phyloP scores from a whole-genome alignment of 768 basidiomycete species.

The Rhizopogon salebrosus region DNA sequence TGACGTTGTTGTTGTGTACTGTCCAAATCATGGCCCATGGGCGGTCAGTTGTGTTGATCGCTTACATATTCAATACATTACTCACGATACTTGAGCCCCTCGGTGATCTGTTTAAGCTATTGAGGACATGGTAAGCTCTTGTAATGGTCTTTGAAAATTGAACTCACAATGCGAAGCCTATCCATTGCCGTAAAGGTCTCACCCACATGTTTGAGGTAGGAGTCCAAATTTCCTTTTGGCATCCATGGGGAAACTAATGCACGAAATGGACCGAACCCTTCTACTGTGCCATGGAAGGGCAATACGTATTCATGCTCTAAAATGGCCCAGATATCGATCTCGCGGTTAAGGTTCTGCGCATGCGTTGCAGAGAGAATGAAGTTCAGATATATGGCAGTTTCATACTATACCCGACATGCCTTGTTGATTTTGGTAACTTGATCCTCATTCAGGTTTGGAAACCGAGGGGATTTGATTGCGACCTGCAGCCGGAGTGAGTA shows the following conservation, averaged over 20 bases:
- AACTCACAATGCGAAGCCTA: conserved; percentile 30
- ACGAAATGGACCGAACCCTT: conserved; percentile 30
- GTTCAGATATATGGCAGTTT: background rate
- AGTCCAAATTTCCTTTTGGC: conserved; percentile 33
- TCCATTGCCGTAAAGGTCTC: conserved; percentile 31
- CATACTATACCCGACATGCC: background rate
- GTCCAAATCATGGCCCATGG: background rate
- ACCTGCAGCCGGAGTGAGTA: background rate
- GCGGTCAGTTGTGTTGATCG: background rate
- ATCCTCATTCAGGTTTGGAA: background rate
- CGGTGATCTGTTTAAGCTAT: conserved; percentile 35
- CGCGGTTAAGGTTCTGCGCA: conserved; percentile 27
- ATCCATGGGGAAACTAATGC: conserved; percentile 42
- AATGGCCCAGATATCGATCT: conserved; percentile 33
- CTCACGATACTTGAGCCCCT: conserved; percentile 36
- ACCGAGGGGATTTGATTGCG: conserved; percentile 4
- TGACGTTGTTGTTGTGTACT: conserved; percentile 5
- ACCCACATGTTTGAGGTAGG: conserved; percentile 31
- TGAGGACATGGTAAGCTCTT: background rate
- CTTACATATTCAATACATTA: background rate
- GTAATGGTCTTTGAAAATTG: background rate
- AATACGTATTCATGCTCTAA: conserved; percentile 35
- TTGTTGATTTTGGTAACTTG: background rate
- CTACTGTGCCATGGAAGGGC: conserved; percentile 29
- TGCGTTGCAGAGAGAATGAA: background rate